Evolutionary conservation across 176 grass and related monocot genomes (phyloP), one percentile per base, ranked within the genome.

Genomic region (Urochloa ruziziensis): DNA sequence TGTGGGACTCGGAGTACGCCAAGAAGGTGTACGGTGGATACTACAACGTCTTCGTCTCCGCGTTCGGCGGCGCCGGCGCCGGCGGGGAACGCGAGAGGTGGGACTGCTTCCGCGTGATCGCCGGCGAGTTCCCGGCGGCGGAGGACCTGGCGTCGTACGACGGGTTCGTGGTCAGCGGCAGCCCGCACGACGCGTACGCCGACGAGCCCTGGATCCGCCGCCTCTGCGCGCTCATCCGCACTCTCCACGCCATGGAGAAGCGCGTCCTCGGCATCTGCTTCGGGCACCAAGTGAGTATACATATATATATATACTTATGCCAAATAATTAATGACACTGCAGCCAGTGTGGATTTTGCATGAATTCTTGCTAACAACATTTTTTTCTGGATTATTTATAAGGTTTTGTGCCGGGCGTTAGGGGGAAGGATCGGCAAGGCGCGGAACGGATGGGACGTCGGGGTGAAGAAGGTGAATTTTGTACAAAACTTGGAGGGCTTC

Each of bases 191-290:
- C 83, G 85, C 91, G 18, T 62, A 94, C 75, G 82, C 88, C 82
- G 85, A 94, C 70, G 91, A 85, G 11, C 43, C 36, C 2, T 94
- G 91, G 91, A 39, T 94, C 74, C 83, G 51, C 12, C 83, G 86
- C 37, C 89, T 94, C 43, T 77, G 87, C 85, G 36, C 28, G 83
- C 86, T 94, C 6, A 3, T 94, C 52, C 82, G 27, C 79, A 80
- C 84, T 24, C 54, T 86, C 10, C 77, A 86, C 46, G 82, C 88
- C 81, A 86, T 88, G 85, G 23, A 30, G 47, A 94, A 91, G 85
- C 89, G 83, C 7, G 60, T 94, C 15, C 91, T 94, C 23, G 88
- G 91, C 75, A 60, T 94, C 48, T 94, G 85, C 82, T 94, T 94
- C 57, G 91, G 91, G 25, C 91, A 94, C 83, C 91, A 91, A n/a